Evolutionary conservation across 352 stramenopile genomes (phyloP).

Genomic region (Phytophthora macrochlamydospora): DNA sequence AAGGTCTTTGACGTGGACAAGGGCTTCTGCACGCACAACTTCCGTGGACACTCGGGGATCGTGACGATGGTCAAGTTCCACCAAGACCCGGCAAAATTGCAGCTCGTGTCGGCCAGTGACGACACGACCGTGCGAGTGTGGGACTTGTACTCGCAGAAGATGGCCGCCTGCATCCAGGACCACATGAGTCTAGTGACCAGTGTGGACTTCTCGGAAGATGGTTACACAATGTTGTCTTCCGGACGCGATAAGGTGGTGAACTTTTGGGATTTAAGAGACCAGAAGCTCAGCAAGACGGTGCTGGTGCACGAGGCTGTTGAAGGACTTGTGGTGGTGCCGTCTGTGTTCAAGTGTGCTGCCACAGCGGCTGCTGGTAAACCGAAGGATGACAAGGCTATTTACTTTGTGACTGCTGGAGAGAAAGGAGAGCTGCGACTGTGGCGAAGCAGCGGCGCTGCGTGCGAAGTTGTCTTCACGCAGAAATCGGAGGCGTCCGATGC

Average conservation of each 20-base stretch:
- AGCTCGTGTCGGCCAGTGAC: conserved; percentile 82
- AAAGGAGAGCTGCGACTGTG: conserved; percentile 90
- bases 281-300: conserved; percentile 92
- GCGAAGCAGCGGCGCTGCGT: conserved; percentile 41
- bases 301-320: conserved; percentile 96
- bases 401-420: conserved; percentile 94
- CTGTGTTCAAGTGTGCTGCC: conserved; percentile 56
- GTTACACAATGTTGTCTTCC: conserved; percentile 87
- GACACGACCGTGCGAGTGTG: conserved; percentile 82
- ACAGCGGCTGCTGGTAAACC: conserved; percentile 19
- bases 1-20: conserved; percentile 95
- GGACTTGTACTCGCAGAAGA: conserved; percentile 86
- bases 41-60: conserved; percentile 86
- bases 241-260: conserved; percentile 94
- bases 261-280: conserved; percentile 86
- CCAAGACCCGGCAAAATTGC: conserved; percentile 60
- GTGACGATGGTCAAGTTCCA: conserved; percentile 90
- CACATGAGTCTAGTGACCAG: conserved; percentile 96
- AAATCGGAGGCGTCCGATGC: conserved; percentile 35
- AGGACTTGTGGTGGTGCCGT: conserved; percentile 90
- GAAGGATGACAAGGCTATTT: conserved; percentile 69
- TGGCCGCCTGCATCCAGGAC: conserved; percentile 91
- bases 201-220: conserved; percentile 89
- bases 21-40: conserved; percentile 95
- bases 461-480: conserved; percentile 55